These are phyloP conservation scores for Laburnicola sp. DNA, from an alignment of 2,329 filamentous ascomycete species.

Conservation along the genomic window DNA sequence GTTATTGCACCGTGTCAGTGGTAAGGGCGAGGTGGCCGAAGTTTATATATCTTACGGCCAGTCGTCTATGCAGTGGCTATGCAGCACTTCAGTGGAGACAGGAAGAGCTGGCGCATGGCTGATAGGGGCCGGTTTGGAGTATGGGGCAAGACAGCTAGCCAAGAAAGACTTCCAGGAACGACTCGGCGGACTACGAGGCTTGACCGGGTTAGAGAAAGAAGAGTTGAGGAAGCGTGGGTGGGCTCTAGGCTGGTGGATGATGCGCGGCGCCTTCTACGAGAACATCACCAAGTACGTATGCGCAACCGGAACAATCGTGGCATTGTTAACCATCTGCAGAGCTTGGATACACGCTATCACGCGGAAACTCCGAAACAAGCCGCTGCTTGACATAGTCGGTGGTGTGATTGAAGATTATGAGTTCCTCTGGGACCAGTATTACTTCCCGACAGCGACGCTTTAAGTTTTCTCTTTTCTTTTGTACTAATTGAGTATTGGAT, in stretches of 20 bases:
- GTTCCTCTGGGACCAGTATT: slow-evolving; percentile 97
- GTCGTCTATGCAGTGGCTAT: slow-evolving; percentile 84
- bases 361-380: slow-evolving; percentile 68
- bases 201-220: slow-evolving; percentile 85
- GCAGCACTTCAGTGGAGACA: slow-evolving; percentile 70
- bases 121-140: slow-evolving; percentile 80
- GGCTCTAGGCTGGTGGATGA: slow-evolving; percentile 92
- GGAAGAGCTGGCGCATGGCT: slow-evolving; percentile 91
- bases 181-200: slow-evolving; percentile 69
- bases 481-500: background rate
- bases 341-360: slow-evolving; percentile 70
- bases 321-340: slow-evolving; percentile 43
- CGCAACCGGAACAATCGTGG: no score
- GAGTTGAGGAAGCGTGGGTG: slow-evolving; percentile 87
- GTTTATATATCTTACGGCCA: slow-evolving; percentile 88
- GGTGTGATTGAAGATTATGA: slow-evolving; percentile 94
- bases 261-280: slow-evolving; percentile 97
- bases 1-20: slow-evolving; percentile 73
- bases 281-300: slow-evolving; percentile 70
- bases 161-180: slow-evolving; percentile 66
- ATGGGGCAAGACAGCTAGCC: slow-evolving; percentile 81
- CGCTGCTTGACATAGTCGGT: slow-evolving; percentile 77
- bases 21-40: slow-evolving; percentile 83
- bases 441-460: slow-evolving; percentile 72
- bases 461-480: slow-evolving; percentile 34